Base-by-base conservation (phyloP, 805 yeast species). In the Ogataea degrootiae region DNA sequence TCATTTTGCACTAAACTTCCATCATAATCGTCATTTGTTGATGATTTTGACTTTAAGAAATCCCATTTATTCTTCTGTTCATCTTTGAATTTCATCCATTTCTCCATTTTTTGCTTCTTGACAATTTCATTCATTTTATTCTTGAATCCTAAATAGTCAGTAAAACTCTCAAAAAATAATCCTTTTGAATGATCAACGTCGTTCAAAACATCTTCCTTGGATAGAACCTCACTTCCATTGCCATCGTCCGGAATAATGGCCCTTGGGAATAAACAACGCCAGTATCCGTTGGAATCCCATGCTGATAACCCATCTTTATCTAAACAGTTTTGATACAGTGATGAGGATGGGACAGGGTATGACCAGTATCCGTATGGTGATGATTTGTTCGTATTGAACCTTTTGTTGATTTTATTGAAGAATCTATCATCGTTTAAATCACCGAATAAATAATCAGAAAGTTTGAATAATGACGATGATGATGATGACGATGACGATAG, bases 261-360 rank as follows among this genome's bases (percentile, higher is more conserved):
- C 59, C 74, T 73, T 12, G 96, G 96, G 65, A 91, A 85, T 41
- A 92, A 69, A 67, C 98, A 92, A 60, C 91, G 78, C 97, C 97
- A 92, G 64, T 82, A 77, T 0, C 97, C 98, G 21, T 76, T 73
- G 31, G 64, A 53, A 61, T 89, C 95, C 97, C 97, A 92, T 12
- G 81, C 82, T 0, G 88, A 78, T 6, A 76, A 67, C 3, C 99
- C 98, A 8, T 80, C 69, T 34, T 75, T 67, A 19, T 76, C 77
- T 51, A 76, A 56, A 65, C 98, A 92, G 41, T 77, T 72, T 44
- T 76, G 72, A 63, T 82, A 87, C 51, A 79, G 76, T 43, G 73
- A 63, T 2, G 76, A 69, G 0, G 63, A 52, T 9, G 68, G 68
- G 22, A 55, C 52, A 3, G 67, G 63, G 37, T 57, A 58, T 2